Evolutionary conservation across 1,284 basidiomycete species (phyloP).

Genomic region (Tilletia walkeri): DNA sequence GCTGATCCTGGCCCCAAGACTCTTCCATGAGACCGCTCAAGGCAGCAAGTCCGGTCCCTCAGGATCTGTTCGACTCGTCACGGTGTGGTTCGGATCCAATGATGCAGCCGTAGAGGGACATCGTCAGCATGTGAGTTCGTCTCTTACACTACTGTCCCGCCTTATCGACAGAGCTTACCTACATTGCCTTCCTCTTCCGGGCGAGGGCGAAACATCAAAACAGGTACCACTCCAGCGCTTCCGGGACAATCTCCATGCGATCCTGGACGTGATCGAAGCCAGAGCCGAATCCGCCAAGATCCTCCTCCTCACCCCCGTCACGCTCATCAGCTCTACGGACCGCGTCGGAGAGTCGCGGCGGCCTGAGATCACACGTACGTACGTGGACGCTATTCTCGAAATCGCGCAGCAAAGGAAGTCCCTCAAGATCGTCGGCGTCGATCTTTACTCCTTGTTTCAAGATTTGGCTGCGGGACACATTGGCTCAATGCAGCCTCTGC

Average conservation of each 20-base stretch:
- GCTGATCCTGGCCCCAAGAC: neutral
- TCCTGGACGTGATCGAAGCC: neutral
- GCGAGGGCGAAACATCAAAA: neutral
- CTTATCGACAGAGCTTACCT: neutral
- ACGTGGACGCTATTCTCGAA: neutral
- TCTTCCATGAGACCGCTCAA: neutral
- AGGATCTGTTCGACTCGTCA: neutral
- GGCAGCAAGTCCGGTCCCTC: neutral
- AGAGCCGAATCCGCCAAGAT: neutral
- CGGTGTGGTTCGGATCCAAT: conserved; percentile 11
- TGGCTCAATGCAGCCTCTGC: neutral
- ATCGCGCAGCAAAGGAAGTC: neutral
- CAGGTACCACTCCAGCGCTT: conserved; percentile 13
- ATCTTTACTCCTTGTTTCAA: neutral
- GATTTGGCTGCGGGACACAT: neutral
- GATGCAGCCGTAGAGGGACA: conserved; percentile 8
- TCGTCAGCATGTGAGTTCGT: conserved; percentile 5
- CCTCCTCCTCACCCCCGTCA: neutral
- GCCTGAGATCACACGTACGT: neutral
- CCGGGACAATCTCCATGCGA: neutral
- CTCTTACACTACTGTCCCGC: neutral
- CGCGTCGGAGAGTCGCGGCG: neutral
- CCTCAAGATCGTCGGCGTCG: neutral
- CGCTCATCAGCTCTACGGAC: neutral
- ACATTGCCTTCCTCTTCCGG: neutral